These are phyloP conservation scores for Cornus florida DNA, from an alignment of 148 eudicot species.

Conservation along the genomic window DNA sequence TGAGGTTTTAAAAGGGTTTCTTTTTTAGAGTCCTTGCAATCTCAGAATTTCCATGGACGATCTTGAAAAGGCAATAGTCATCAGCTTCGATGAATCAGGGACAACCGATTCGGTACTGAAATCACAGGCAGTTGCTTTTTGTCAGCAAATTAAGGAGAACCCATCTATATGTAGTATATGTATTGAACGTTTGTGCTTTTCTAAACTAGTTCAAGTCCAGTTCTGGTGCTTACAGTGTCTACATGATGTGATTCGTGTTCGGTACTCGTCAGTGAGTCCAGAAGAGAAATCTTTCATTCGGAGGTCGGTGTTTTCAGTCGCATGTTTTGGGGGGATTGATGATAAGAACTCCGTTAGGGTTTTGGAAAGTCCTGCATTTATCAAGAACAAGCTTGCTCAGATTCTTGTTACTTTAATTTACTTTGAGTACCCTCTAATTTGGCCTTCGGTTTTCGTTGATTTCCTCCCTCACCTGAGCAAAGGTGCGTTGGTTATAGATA, in stretches of 20 bases:
- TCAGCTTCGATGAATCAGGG: conserved; percentile 87
- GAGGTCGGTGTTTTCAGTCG: conserved; percentile 78
- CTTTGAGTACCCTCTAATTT: conserved; percentile 73
- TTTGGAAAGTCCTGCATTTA: conserved; percentile 74
- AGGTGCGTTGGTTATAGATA: conserved; percentile 81
- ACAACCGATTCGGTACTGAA: conserved; percentile 54
- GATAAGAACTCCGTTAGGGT: conserved; percentile 56
- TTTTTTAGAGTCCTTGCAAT: conserved; percentile 10
- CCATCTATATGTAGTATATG: conserved; percentile 68
- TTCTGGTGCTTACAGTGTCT: conserved; percentile 92
- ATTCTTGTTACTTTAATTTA: conserved; percentile 75
- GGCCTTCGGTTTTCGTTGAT: conserved; percentile 81
- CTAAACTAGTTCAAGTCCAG: conserved; percentile 68
- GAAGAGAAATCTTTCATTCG: conserved; percentile 73
- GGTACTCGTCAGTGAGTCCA: conserved; percentile 55
- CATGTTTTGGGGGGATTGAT: conserved; percentile 52
- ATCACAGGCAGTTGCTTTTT: conserved; percentile 69
- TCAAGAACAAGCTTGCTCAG: conserved; percentile 96
- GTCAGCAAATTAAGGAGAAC: conserved; percentile 69
- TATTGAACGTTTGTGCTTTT: conserved; percentile 54
- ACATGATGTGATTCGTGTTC: conserved; percentile 59
- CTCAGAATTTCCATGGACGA: conserved; percentile 60
- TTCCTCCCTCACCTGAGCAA: conserved; percentile 61
- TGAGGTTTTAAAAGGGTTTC: conserved; percentile 10
- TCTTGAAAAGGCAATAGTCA: conserved; percentile 83